A percentile compares a stretch with the other conserved stretches of the same genome.
Conservation (phyloP, 495 filamentous ascomycete species). For the Xylaria sp. region DNA sequence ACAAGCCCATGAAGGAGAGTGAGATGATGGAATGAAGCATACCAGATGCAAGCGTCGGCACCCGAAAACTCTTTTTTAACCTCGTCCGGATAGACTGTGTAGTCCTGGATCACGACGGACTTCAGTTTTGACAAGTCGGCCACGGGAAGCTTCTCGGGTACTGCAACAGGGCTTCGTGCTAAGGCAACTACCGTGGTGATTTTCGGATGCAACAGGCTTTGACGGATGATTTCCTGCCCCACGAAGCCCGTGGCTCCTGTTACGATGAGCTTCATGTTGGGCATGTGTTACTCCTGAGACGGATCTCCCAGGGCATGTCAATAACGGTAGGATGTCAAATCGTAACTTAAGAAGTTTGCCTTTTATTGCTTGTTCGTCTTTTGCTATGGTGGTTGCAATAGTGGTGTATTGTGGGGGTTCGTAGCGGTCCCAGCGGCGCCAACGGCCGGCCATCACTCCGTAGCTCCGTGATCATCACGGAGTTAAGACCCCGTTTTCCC, state of each 20-base stretch:
- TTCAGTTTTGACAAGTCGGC: slow-evolving; percentile 43
- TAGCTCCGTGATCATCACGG: neutral
- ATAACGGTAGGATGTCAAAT: neutral
- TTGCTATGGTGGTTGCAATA: neutral
- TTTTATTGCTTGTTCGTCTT: neutral
- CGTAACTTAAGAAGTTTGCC: neutral
- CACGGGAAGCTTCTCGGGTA: slow-evolving; percentile 31
- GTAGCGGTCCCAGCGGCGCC: neutral
- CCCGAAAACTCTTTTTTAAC: slow-evolving; percentile 50
- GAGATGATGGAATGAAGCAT: slow-evolving; percentile 8
- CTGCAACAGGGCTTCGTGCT: slow-evolving; percentile 44
- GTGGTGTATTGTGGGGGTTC: neutral
- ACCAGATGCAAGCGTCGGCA: slow-evolving; percentile 62
- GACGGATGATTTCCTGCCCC: slow-evolving; percentile 52
- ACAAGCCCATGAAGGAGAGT: neutral
- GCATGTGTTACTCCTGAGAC: neutral
- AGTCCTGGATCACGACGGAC: slow-evolving; percentile 48
- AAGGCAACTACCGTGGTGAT: slow-evolving; percentile 54
- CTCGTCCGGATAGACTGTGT: slow-evolving; percentile 48
- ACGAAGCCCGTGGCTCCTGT: slow-evolving; percentile 58
- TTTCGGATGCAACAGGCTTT: slow-evolving; percentile 45
- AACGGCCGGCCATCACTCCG: neutral
- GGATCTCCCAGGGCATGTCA: neutral
- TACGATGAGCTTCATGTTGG: slow-evolving; percentile 60
- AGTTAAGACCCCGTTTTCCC: slow-evolving; percentile 5